Evolutionary conservation across 768 basidiomycete species (phyloP).

Genomic region (Fistulinella prunicolor): DNA sequence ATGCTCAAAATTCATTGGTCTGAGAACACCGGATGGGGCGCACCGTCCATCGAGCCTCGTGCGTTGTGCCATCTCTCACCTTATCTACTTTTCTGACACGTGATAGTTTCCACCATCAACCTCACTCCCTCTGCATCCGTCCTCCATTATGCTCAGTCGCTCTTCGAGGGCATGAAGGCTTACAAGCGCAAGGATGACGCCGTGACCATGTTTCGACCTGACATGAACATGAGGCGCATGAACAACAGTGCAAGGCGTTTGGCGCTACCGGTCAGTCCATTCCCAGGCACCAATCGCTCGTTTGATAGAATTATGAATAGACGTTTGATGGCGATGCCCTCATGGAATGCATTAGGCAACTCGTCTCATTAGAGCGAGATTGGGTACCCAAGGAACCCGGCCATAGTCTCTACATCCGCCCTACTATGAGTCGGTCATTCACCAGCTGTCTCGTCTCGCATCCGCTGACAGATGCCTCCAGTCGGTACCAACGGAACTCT

Average conservation of each 20-base stretch:
- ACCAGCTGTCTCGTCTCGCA: background rate
- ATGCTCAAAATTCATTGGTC: constrained; percentile 83
- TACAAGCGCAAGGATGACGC: constrained; percentile 72
- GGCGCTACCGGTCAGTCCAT: constrained; percentile 62
- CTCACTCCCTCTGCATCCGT: constrained; percentile 52
- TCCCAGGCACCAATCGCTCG: background rate
- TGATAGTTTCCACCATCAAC: constrained; percentile 21
- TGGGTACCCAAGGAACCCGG: constrained; percentile 92
- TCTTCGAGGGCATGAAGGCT: constrained; percentile 95
- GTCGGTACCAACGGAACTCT: constrained; percentile 63
- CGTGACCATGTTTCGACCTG: constrained; percentile 86
- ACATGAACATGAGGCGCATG: constrained; percentile 98
- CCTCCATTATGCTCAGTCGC: constrained; percentile 88
- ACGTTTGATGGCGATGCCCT: constrained; percentile 76
- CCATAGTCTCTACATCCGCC: constrained; percentile 89
- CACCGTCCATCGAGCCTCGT: constrained; percentile 84
- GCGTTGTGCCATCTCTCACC: constrained; percentile 26
- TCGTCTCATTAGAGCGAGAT: constrained; percentile 76
- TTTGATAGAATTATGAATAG: constrained; percentile 35
- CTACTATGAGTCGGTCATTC: constrained; percentile 57
- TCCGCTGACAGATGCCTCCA: constrained; percentile 27
- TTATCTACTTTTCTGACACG: constrained; percentile 5
- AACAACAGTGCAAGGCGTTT: constrained; percentile 76
- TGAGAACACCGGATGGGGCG: constrained; percentile 70
- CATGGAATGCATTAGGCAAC: constrained; percentile 78